Evolutionary conservation across 768 basidiomycete species (phyloP).

Genomic region (Lactifluus subvellereus): DNA sequence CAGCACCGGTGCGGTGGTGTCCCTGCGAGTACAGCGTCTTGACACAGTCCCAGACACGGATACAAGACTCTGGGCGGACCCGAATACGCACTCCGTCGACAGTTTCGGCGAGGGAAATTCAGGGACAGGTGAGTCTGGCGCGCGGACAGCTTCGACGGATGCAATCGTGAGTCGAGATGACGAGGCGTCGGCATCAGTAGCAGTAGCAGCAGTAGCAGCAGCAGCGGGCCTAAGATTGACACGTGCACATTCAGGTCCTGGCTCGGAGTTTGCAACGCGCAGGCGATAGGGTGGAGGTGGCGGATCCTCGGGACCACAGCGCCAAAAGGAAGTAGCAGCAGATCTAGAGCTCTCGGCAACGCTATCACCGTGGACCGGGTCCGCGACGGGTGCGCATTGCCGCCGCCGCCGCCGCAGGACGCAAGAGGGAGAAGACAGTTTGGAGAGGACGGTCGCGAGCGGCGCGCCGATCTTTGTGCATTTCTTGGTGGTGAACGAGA

Average conservation of each 20-base stretch:
- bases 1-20: background rate
- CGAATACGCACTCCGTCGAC: conserved; percentile 18
- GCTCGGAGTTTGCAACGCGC: conserved; percentile 9
- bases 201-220: too few species aligned
- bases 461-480: conserved; percentile 9
- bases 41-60: background rate
- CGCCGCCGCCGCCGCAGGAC: too few species aligned
- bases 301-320: background rate
- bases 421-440: background rate
- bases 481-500: conserved; percentile 9
- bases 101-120: conserved; percentile 11
- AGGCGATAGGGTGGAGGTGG: conserved; percentile 20
- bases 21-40: background rate
- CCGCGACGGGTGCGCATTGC: background rate
- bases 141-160: conserved; percentile 22
- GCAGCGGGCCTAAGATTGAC: background rate
- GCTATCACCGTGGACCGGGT: background rate
- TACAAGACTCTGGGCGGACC: conserved; percentile 12
- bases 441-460: conserved; percentile 8
- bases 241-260: background rate
- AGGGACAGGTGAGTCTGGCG: conserved; percentile 22
- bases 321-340: background rate
- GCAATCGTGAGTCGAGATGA: conserved; percentile 6
- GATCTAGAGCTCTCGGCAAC: too few species aligned
- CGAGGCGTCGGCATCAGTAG: background rate